These are phyloP conservation scores for Saxophila tyrrhenica DNA, from an alignment of 495 filamentous ascomycete species.

Conservation along the genomic window DNA sequence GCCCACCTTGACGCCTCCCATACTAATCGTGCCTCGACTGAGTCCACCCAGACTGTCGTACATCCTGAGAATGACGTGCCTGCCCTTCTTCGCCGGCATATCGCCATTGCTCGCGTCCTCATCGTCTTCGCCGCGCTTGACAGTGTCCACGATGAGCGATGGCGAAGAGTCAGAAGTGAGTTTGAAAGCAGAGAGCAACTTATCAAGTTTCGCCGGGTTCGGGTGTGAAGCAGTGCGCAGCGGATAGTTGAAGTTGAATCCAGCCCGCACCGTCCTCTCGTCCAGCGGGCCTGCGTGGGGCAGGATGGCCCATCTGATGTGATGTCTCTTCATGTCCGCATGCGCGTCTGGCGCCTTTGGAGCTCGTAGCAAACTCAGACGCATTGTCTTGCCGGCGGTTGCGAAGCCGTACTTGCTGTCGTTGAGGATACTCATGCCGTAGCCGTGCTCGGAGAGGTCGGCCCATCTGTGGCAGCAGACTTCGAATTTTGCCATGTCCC, in stretches of 20 bases:
- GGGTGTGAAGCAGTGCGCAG: slow-evolving; percentile 29
- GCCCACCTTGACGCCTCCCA: slow-evolving; percentile 53
- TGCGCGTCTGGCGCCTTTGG: slow-evolving; percentile 95
- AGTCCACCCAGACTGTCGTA: slow-evolving; percentile 89
- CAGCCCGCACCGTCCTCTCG: slow-evolving; percentile 64
- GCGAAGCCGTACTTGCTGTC: slow-evolving; percentile 97
- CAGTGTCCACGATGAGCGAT: slow-evolving; percentile 63
- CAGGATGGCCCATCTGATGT: slow-evolving; percentile 81
- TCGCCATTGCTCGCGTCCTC: slow-evolving; percentile 61
- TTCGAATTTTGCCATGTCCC: slow-evolving; percentile 99
- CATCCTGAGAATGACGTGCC: slow-evolving; percentile 68
- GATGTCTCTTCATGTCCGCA: slow-evolving; percentile 86
- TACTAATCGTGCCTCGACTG: slow-evolving; percentile 53
- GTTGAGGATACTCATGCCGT: slow-evolving; percentile 89
- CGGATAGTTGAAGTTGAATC: slow-evolving; percentile 82
- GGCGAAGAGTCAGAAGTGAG: slow-evolving; percentile 11
- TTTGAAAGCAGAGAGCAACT: slow-evolving; percentile 27
- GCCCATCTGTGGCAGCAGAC: slow-evolving; percentile 97
- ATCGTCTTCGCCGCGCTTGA: slow-evolving; percentile 94
- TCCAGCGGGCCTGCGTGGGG: slow-evolving; percentile 67
- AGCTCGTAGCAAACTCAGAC: slow-evolving; percentile 74
- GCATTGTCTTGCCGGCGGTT: slow-evolving; percentile 82
- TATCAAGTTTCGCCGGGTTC: not conserved
- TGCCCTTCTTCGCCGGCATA: slow-evolving; percentile 55
- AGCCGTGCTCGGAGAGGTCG: slow-evolving; percentile 85